Evolutionary conservation across 805 yeast genomes (phyloP).

Genomic region (Cyberlindnera xishuangbannaensis): DNA sequence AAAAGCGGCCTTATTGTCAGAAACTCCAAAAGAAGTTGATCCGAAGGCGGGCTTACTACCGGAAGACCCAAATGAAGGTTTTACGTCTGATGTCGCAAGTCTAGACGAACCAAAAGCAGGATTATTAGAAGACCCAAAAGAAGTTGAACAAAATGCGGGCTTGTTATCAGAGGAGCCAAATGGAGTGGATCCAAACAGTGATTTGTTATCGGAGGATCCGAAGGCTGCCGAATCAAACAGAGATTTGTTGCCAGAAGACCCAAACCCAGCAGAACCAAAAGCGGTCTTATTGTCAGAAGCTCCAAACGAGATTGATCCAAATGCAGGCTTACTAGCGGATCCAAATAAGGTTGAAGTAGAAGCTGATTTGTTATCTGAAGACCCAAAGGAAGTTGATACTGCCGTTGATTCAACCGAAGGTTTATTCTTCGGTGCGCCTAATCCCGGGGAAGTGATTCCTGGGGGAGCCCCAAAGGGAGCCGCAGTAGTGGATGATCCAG

Average conservation of each 20-base stretch:
- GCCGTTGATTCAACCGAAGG: no score
- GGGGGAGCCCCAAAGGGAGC: no score
- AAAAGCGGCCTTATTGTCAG: conserved; percentile 1
- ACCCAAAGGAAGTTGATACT: conserved; percentile 7
- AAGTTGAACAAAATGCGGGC: conserved; percentile 1
- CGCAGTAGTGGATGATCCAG: no score
- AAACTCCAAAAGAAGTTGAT: background rate
- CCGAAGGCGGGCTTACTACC: conserved; percentile 1
- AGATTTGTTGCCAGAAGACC: conserved; percentile 10
- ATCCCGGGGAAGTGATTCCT: no score
- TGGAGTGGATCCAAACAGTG: conserved; percentile 6
- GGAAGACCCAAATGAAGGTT: conserved; percentile 14
- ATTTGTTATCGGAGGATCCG: conserved; percentile 9
- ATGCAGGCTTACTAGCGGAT: background rate
- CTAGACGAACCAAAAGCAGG: background rate
- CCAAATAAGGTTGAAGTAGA: conserved; percentile 5
- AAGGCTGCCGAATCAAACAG: conserved; percentile 13
- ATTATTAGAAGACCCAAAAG: conserved; percentile 1
- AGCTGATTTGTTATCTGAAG: background rate
- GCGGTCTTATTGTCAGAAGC: background rate
- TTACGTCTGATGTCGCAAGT: no score
- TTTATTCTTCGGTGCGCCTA: no score
- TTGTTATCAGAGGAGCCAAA: conserved; percentile 7
- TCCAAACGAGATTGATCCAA: background rate
- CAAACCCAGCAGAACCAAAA: conserved; percentile 10